Evolutionary conservation across 345 rosid genomes (phyloP), one percentile per base, ranked within the genome.

Genomic region (Anastatica hierochuntica): DNA sequence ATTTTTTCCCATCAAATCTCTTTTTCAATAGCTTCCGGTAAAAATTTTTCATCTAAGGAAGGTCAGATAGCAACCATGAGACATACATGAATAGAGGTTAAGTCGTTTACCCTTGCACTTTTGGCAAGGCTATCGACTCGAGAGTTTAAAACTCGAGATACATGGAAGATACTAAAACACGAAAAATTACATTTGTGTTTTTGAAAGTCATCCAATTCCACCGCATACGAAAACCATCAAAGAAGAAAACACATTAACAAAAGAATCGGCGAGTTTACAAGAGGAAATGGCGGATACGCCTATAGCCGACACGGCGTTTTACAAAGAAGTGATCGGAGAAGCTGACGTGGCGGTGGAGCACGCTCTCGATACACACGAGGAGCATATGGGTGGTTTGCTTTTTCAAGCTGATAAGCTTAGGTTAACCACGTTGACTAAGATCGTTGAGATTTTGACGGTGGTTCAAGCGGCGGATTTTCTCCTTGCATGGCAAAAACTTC

Each of bases 211-310:
- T n/a, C n/a, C n/a, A n/a, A n/a, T n/a, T n/a, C n/a, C n/a, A n/a
- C n/a, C n/a, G n/a, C n/a, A n/a, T n/a, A n/a, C n/a, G n/a, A n/a
- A n/a, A n/a, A n/a, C n/a, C n/a, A n/a, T n/a, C 8, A 69, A 60
- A 11, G 77, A 79, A 58, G 81, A 79, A 10, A 67, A 62, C 39
- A 41, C 2, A 5, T 5, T 69, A 56, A 68, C 72, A 5, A 49
- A 49, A 43, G 56, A 35, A 53, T 19, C 67, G 13, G 71, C 81
- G 1, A 67, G 56, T 18, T 38, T 82, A 27, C 81, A 79, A 35
- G 89, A 79, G 21, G 74, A 79, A 11, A 56, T 77, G 1, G 75
- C 70, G 0, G 83, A 79, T 46, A 65, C 66, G 23, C 77, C 81
- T 7, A 73, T 74, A 10, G 47, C 65, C n/a, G 10, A 35, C 6